Conservation (phyloP, 2,329 filamentous ascomycete genomes). For the Trichoderma endophyticum region DNA sequence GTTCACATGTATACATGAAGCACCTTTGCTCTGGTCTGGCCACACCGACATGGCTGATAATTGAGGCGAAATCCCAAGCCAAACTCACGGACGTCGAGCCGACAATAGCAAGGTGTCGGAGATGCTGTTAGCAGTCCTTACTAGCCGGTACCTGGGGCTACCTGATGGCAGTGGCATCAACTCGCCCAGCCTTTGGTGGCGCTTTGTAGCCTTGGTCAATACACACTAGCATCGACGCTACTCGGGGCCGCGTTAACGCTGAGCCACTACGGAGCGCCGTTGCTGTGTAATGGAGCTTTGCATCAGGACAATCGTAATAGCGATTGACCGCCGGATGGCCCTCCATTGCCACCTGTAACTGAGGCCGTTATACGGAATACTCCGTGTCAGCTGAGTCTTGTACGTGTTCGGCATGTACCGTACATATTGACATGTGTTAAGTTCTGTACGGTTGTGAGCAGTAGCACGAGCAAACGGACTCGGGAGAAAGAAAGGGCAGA, state of each 20-base stretch:
- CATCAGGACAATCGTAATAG: neutral
- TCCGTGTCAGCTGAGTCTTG: conserved; percentile 1
- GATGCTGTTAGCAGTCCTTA: neutral
- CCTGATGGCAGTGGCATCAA: neutral
- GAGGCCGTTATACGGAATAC: neutral
- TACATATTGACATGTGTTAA: neutral
- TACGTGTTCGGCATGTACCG: neutral
- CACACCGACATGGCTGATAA: neutral
- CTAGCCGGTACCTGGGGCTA: neutral
- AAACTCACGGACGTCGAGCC: neutral
- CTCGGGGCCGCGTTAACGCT: neutral
- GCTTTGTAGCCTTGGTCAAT: neutral
- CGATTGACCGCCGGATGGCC: conserved; percentile 1
- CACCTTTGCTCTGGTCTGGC: neutral
- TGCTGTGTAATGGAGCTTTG: neutral
- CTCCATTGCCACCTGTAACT: neutral
- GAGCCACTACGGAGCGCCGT: neutral
- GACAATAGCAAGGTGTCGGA: conserved; percentile 4
- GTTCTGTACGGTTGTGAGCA: neutral
- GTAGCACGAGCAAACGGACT: neutral
- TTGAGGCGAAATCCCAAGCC: neutral
- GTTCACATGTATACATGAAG: neutral
- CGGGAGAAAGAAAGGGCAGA: neutral
- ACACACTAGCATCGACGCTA: conserved; percentile 16
- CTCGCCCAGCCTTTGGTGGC: neutral